Evolutionary conservation across 805 yeast species (phyloP), one percentile per base, ranked within the genome.

Genomic region (Myxozyma melibiosi): DNA sequence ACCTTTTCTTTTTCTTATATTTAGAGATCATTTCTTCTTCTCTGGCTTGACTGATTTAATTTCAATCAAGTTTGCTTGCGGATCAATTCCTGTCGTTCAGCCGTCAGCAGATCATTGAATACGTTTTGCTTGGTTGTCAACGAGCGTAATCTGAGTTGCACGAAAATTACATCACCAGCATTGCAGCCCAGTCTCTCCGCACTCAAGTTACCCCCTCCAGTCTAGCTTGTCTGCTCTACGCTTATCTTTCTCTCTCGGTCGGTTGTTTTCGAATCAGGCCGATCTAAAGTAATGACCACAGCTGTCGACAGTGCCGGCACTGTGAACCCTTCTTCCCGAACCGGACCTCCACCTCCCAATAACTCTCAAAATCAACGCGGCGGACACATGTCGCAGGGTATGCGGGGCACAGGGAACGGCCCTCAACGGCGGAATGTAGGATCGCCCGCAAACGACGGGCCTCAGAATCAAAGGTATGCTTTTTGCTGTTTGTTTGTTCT

Each of bases 381-480:
- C n/a, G 46, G 53, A 9, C 20, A 27, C 18, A 40, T 39, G 46
- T 18, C 45, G 37, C 52, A 42, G 30, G 35, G 33, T 20, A 11
- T 24, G 25, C 46, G 54, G 30, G 47, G 53, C n/a, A 16, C 44
- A 22, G 45, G 55, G 14, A 44, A 43, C 31, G 53, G 54, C 18
- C 41, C 50, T 13, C 13, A 43, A 16, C 48, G 57, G 48, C 57
- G 57, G 13, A 53, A 46, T 31, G 48, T 42, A 33, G 51, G 52
- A 3, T 39, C 60, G 33, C 55, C 60, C 16, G 40, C 57, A 16
- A 41, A 43, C 25, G 64, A 62, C 41, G 63, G 52, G 41, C 54
- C 55, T 22, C 45, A 45, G 24, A 53, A 56, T 18, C 56, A 55
- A 34, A 40, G 56, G 51, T 42, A 40, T 22, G 45, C 24, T 18